phyloP scores from a whole-genome alignment of 73 alveolate genomes.

The Durusdinium trenchii region DNA sequence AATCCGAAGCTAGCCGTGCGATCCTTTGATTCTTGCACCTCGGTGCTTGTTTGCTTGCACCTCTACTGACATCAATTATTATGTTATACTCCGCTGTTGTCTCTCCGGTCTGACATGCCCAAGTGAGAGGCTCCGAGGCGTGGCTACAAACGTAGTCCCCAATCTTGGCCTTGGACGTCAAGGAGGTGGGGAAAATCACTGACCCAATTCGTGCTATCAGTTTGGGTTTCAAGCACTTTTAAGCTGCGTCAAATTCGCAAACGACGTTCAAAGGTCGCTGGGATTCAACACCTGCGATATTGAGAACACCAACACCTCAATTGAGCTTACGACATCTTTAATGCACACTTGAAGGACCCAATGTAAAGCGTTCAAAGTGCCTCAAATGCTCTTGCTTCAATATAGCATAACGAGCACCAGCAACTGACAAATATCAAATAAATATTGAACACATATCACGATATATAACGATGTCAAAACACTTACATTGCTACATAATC shows the following conservation, averaged over 20 bases:
- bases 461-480: background rate
- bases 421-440: background rate
- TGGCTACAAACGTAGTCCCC: conserved; percentile 75
- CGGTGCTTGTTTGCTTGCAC: no score
- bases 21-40: no score
- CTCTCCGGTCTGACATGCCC: no score
- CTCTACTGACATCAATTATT: no score
- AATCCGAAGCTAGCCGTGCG: no score
- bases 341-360: background rate
- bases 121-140: conserved; percentile 73
- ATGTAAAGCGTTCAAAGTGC: no score
- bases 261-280: background rate
- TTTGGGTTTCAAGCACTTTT: background rate
- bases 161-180: conserved; percentile 72
- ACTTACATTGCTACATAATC: background rate
- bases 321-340: background rate
- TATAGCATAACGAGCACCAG: background rate
- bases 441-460: background rate
- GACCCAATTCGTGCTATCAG: no score
- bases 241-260: no score
- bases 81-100: no score
- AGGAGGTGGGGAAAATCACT: no score
- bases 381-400: no score
- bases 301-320: no score
- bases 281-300: background rate